A percentile compares a stretch with the other conserved stretches of the same genome.
Conservation (phyloP, 495 filamentous ascomycete genomes). For the Cercophora sp. region DNA sequence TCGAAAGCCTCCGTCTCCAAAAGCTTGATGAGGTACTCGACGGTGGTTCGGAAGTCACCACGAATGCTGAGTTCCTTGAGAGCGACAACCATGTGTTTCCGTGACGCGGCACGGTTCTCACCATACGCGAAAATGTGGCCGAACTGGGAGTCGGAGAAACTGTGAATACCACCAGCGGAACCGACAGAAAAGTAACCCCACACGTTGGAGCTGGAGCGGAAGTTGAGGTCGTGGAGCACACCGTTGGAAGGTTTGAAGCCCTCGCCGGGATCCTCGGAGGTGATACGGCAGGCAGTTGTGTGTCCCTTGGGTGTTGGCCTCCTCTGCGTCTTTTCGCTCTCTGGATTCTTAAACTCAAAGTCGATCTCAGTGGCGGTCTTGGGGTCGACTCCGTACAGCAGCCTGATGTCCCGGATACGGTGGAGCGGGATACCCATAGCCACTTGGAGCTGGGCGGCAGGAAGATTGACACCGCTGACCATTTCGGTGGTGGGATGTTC, state of each 20-base stretch:
- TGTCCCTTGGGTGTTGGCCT: constrained; percentile 91
- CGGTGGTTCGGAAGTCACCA: constrained; percentile 97
- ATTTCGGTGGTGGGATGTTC: constrained; percentile 99
- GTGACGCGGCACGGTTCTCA: constrained; percentile 89
- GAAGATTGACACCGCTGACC: constrained; percentile 96
- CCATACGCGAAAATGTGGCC: constrained; percentile 99
- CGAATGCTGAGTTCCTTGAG: constrained; percentile 99
- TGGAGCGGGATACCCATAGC: constrained; percentile 98
- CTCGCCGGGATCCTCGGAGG: constrained; percentile 97
- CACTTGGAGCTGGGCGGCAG: constrained; percentile 95
- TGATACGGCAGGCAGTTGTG: constrained; percentile 98
- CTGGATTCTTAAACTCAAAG: constrained; percentile 89
- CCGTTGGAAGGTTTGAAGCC: constrained; percentile 99
- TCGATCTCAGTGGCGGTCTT: constrained; percentile 83
- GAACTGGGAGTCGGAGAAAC: constrained; percentile 98
- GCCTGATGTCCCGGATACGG: constrained; percentile 90
- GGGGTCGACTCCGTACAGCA: constrained; percentile 94
- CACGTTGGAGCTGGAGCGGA: constrained; percentile 95
- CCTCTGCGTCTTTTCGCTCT: constrained; percentile 79
- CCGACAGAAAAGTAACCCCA: constrained; percentile 99
- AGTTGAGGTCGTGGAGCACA: constrained; percentile 99
- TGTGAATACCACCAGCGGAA: constrained; percentile 94
- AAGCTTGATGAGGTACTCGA: constrained; percentile 98
- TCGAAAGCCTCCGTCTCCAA: constrained; percentile 98
- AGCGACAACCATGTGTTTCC: constrained; percentile 99